Base-by-base conservation (phyloP, 2,329 filamentous ascomycete genomes). In the Exophiala alcalophila region DNA sequence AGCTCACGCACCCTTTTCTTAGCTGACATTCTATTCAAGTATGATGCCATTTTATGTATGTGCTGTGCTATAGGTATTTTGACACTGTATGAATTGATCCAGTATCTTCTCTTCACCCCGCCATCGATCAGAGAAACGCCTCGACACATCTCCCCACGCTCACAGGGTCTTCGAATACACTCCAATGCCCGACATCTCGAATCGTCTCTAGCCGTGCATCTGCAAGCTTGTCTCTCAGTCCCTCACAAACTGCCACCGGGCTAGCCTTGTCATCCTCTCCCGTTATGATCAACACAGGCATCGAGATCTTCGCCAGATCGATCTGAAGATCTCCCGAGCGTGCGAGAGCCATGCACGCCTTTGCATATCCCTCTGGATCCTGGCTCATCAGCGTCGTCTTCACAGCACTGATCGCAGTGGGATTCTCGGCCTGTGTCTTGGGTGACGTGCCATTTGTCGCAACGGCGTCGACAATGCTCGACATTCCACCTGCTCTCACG, bases 351-450 rank as follows among this genome's bases (percentile, higher is more conserved):
- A 62, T 61, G 30, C 71, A 74, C 0, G 65, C 74, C 47, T 78
- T 79, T 1, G 74, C 75, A 55, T 77, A 79, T 1, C 70, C 70
- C 47, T 79, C 74, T 0, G 71, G 64, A 48, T 76, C 68, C 46
- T 75, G 71, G 0, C 62, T 57, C 0, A 75, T 57, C 3, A 79
- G 57, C 5, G 65, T 70, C 23, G 70, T 52, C 4, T 67, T 55
- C 5, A 71, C 59, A 0, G 72, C 70, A 2, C 66, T 56, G 6
- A 68, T 47, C 1, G 65, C 68, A 1, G 74, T 39, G 0, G 64
- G 61, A 8, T 68, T 69, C 0, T 56, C 52, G 0, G 48, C 37
- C 47, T 67, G 64, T 3, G 66, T 68, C 12, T 59, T 57, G 1
- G 50, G 39, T 1, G 69, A 71, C 1, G 64, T 68, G 2, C 60